Conservation (phyloP, 2,329 filamentous ascomycete species). For the Pseudogymnoascus destructans region DNA sequence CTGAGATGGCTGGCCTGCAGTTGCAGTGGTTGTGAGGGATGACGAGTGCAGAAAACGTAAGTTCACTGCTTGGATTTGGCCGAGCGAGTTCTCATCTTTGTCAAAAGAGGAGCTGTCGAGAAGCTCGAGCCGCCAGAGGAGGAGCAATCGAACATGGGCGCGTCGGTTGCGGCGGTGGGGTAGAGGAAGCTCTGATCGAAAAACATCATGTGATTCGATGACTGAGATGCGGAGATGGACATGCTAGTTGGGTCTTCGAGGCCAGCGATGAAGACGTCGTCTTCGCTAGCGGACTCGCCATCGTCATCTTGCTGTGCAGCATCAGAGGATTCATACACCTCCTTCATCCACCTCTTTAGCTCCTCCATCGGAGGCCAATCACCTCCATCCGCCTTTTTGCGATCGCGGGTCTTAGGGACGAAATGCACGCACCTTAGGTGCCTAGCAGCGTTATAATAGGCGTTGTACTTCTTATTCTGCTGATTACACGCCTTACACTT, state of each 20-base stretch:
- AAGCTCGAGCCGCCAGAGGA: background rate
- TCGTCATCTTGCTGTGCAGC: slow-evolving; percentile 26
- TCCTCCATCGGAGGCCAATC: slow-evolving; percentile 55
- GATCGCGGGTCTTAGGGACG: slow-evolving; percentile 45
- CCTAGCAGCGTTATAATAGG: slow-evolving; percentile 89
- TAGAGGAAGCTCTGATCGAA: background rate
- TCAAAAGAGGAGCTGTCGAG: no score
- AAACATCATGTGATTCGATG: background rate
- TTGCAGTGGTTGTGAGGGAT: background rate
- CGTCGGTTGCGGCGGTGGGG: no score
- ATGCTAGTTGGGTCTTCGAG: background rate
- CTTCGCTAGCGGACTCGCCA: slow-evolving; percentile 23
- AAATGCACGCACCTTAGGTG: slow-evolving; percentile 84
- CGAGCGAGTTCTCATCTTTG: no score
- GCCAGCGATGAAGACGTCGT: slow-evolving; percentile 23
- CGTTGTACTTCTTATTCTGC: slow-evolving; percentile 76
- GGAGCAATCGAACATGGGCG: background rate
- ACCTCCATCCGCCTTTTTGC: slow-evolving; percentile 25
- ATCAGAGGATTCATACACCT: slow-evolving; percentile 29
- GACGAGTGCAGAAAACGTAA: background rate
- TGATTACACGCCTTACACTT: slow-evolving; percentile 74
- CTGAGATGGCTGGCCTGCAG: slow-evolving; percentile 40
- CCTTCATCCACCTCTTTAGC: slow-evolving; percentile 48
- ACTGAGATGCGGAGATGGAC: no score
- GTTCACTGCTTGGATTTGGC: background rate